A percentile compares a stretch with the other conserved stretches of the same genome.
These are phyloP conservation scores for Leptodontidium sp. DNA, from an alignment of 2,329 filamentous ascomycete species.

Conservation along the genomic window DNA sequence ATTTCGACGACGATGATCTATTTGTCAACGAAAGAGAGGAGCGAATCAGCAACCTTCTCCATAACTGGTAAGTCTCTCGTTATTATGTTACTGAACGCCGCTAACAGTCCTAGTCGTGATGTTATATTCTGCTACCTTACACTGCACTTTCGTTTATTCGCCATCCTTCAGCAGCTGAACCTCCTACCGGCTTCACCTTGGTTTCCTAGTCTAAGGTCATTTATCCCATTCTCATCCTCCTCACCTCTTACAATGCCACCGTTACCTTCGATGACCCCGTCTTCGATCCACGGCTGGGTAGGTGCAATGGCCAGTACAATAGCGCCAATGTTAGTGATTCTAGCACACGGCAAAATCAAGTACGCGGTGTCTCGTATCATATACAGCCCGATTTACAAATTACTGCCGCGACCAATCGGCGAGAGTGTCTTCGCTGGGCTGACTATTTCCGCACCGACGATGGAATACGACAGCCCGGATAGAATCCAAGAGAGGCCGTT, in stretches of 20 bases:
- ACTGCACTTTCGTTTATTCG: constrained; percentile 45
- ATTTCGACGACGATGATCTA: constrained; percentile 35
- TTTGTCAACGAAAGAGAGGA: constrained; percentile 9
- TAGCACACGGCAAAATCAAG: constrained; percentile 40
- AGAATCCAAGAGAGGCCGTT: constrained; percentile 22
- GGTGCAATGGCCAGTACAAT: constrained; percentile 31
- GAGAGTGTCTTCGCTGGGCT: constrained; percentile 42
- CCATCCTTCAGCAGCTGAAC: constrained; percentile 45
- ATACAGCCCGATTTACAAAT: constrained; percentile 44
- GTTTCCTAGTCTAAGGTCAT: constrained; percentile 40
- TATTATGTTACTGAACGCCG: not conserved
- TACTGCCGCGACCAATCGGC: constrained; percentile 43
- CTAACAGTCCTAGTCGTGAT: constrained; percentile 40
- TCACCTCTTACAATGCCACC: constrained; percentile 42
- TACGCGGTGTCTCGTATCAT: constrained; percentile 37
- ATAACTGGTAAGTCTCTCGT: constrained; percentile 30
- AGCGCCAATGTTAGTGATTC: constrained; percentile 41
- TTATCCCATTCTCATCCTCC: constrained; percentile 42
- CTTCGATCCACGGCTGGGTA: constrained; percentile 34
- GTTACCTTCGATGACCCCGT: constrained; percentile 23
- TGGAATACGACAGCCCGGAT: constrained; percentile 41
- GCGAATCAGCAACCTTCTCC: not conserved
- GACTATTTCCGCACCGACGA: constrained; percentile 28
- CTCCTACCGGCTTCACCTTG: constrained; percentile 38
- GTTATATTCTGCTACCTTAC: constrained; percentile 38